A percentile compares a stretch with the other conserved stretches of the same genome.
phyloP scores from a whole-genome alignment of 2,329 filamentous ascomycete species.

The Colletotrichum lindemuthianum region DNA sequence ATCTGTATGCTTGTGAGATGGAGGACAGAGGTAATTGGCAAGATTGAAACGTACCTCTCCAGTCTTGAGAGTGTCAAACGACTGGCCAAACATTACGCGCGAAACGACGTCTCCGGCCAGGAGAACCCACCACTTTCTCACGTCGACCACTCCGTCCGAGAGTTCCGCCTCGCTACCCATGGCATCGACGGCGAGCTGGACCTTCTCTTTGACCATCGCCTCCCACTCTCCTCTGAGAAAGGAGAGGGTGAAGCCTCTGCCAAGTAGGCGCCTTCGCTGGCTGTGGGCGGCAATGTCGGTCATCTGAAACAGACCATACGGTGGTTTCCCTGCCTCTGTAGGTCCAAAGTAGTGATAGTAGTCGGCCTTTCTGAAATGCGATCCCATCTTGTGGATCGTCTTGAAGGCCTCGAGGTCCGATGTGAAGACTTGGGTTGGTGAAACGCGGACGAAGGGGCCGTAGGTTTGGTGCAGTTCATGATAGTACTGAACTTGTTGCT shows the following conservation, averaged over 20 bases:
- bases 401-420: background rate
- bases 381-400: conserved; percentile 14
- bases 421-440: conserved; percentile 2
- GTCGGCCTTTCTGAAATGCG: conserved; percentile 2
- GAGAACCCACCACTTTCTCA: conserved; percentile 64
- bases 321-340: conserved; percentile 1
- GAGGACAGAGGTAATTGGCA: too few relatives aligned
- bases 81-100: conserved; percentile 63
- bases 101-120: conserved; percentile 65
- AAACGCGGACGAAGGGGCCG: conserved; percentile 2
- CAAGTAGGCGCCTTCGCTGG: conserved; percentile 50
- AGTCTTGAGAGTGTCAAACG: conserved; percentile 61
- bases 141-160: conserved; percentile 49
- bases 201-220: conserved; percentile 47
- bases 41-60: conserved; percentile 51
- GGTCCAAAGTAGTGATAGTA: conserved; percentile 15
- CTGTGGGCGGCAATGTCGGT: background rate
- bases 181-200: conserved; percentile 51
- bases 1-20: too few relatives aligned
- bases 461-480: conserved; percentile 3
- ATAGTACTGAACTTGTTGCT: background rate
- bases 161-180: conserved; percentile 55
- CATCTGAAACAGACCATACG: conserved; percentile 13
- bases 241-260: conserved; percentile 50
- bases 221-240: conserved; percentile 44